Base-by-base conservation (phyloP, 2,329 filamentous ascomycete genomes). In the Pezicula neosporulosa region DNA sequence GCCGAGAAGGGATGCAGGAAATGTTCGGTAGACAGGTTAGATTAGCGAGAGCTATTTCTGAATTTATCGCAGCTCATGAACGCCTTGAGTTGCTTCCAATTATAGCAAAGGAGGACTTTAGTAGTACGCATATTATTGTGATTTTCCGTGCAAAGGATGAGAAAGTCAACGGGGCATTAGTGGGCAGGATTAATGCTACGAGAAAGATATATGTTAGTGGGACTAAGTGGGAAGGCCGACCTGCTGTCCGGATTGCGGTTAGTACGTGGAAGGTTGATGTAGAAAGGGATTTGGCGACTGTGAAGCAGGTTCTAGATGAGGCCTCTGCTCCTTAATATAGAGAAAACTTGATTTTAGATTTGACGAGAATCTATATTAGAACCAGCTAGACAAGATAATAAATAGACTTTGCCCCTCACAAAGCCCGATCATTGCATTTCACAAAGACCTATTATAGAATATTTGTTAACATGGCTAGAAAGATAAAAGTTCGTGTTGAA, bases 251-350 rank as follows among this genome's bases (percentile, higher is more conserved):
- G n/a, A 82, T 96, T 60, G 92, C 93, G 0, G 83, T 96, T 39
- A 87, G 88, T 37, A 97, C 89, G 63, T 96, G 91, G 90, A 82
- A 81, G 67, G 86, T 89, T 2, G 77, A 92, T 62, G 76, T 85
- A 0, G 76, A 83, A 44, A 76, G 77, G 53, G 91, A 96, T 64
- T 71, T 86, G 53, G 71, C 69, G 18, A 66, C 90, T n/a, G 79
- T 95, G 15, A 77, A 73, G 54, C 71, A 76, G 5, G 83, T 92
- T 3, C 67, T 96, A 60, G 71, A 59, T 36, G 51, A 45, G 4
- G 51, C 53, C 6, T 39, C 37, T 39, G 28, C 28, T 30, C 10
- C 28, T 30, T 9, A 7, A 12, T 30, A 7, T 4, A 30, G 6
- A 30, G 9, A 9, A 30, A 7, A 5, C 3, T 30, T 9, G 2